Base-by-base conservation (phyloP, 805 yeast genomes). In the Candida easanensis region DNA sequence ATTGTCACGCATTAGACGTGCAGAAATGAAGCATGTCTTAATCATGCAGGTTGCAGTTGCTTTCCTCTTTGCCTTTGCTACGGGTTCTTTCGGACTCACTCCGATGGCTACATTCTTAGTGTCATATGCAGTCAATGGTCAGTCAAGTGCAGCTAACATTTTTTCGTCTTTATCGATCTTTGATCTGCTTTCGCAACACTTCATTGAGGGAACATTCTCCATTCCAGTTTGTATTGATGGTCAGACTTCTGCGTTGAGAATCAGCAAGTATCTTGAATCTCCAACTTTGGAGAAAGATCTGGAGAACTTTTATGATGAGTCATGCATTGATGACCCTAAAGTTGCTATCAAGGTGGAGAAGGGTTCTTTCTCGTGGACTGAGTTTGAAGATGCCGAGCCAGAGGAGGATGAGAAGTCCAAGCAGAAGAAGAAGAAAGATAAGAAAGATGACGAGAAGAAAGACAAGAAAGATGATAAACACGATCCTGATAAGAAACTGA, bases 141-240 rank as follows among this genome's bases (percentile, higher is more conserved):
- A 56, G 50, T 69, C 68, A 42, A 78, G 87, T 4, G 86, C 85
- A 6, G 39, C 70, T 76, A 68, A 74, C 25, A 70, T 84, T 23
- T 84, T 84, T 57, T 69, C 90, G 1, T 84, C 91, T 2, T 65
- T 84, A 30, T 72, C 88, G 0, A 68, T 83, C 42, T 84, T 84
- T 64, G 77, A 74, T 53, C 70, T 76, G n/a, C 69, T 84, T 50
- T 64, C 82, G 14, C 66, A 70, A 31, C 82, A 77, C 54, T 73
- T 82, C 51, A 70, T 82, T 21, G 34, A 69, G 79, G 49, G 64
- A 79, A 65, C 64, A 78, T 38, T 89, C 88, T 2, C 57, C 80
- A 51, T 80, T 48, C 73, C 79, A 33, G 66, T 82, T 19, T 68
- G 77, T 5, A 68, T 77, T n/a, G 89, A 83, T 61, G 85, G 84